These are phyloP conservation scores for Mortierella sp. DNA, from an alignment of 371 early-diverging fungal species.

Conservation along the genomic window DNA sequence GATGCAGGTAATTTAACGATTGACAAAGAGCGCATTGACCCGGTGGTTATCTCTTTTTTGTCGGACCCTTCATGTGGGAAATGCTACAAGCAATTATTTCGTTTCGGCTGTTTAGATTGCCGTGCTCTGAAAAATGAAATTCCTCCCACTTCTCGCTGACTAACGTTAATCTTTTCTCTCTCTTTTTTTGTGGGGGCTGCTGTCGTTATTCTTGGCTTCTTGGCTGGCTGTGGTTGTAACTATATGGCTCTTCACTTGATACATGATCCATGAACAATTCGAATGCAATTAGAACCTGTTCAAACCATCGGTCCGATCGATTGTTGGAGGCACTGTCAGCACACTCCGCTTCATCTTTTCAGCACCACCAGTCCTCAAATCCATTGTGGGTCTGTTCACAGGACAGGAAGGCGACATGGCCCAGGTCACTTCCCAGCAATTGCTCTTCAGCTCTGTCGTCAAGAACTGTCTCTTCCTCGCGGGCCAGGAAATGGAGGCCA, in stretches of 20 bases:
- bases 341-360: conserved; percentile 58
- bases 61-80: neutral
- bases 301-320: conserved; percentile 28
- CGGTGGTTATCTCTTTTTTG: neutral
- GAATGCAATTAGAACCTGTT: conserved; percentile 44
- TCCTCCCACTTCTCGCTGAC: neutral
- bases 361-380: conserved; percentile 31
- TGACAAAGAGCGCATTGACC: conserved; percentile 6
- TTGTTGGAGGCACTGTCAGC: conserved; percentile 47
- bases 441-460: conserved; percentile 71
- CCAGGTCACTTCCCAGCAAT: conserved; percentile 72
- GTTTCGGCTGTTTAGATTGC: conserved; percentile 9
- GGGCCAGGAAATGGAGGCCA: conserved; percentile 78
- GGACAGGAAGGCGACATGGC: conserved; percentile 64
- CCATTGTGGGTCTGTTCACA: conserved; percentile 30
- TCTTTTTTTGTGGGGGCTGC: neutral
- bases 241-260: neutral
- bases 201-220: neutral
- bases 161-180: neutral
- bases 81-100: neutral
- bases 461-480: conserved; percentile 80
- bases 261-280: neutral
- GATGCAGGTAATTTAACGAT: conserved; percentile 60
- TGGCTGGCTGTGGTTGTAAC: neutral
- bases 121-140: neutral